A percentile compares a stretch with the other conserved stretches of the same genome.
These are phyloP conservation scores for Fusarium odoratissimum DNA, from an alignment of 2,329 filamentous ascomycete genomes.

Conservation along the genomic window DNA sequence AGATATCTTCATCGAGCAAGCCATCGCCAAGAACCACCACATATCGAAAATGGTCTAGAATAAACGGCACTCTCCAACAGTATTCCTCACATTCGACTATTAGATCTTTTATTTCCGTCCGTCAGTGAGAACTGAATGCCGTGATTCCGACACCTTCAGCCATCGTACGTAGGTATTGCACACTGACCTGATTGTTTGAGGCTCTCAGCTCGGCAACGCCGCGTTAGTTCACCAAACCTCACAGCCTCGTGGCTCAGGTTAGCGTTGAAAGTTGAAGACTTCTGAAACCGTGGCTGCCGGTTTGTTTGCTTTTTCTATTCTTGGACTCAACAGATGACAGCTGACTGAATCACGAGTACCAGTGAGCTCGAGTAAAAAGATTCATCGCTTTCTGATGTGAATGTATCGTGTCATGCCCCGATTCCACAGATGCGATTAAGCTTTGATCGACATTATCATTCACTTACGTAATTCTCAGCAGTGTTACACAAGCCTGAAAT, in stretches of 20 bases:
- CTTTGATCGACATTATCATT: not conserved
- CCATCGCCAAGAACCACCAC: slow-evolving; percentile 1
- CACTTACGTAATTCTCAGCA: not conserved
- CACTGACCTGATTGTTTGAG: not conserved
- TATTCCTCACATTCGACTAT: not conserved
- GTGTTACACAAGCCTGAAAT: not conserved
- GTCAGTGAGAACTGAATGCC: not conserved
- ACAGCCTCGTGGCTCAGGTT: not conserved
- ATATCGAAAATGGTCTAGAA: not conserved
- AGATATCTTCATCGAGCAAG: not conserved
- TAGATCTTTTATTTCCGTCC: not conserved
- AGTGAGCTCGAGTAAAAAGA: not conserved
- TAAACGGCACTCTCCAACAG: not conserved
- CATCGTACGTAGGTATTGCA: not conserved
- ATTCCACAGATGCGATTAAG: not conserved
- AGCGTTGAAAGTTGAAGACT: not conserved
- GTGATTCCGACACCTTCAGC: not conserved
- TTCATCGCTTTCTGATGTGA: not conserved
- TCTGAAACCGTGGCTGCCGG: not conserved
- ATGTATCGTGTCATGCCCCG: not conserved
- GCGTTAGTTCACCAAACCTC: not conserved
- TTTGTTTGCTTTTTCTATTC: not conserved
- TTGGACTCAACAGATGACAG: not conserved
- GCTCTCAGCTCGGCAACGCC: not conserved
- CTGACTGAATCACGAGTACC: not conserved